Base-by-base conservation (phyloP, 345 rosid genomes). In the Euphorbia pulcherrima region DNA sequence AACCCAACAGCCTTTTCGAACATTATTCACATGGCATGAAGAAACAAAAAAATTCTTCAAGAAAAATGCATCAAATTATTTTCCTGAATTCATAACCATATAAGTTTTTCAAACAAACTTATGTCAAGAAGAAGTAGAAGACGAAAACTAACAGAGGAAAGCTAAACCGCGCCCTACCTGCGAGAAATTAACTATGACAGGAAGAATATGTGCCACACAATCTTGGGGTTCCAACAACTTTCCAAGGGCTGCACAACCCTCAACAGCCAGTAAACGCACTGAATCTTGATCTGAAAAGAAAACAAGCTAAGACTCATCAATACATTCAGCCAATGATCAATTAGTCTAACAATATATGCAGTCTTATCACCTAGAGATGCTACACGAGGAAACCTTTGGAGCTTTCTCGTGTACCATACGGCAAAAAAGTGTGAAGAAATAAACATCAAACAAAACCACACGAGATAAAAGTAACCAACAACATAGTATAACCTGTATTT, bases 201-300 rank as follows among this genome's bases (percentile, higher is more conserved):
- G 96, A 41, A 93, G 96, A 77, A 90, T 83, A 79, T 89, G 94
- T 37, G 88, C 79, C 11, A 90, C 85, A 69, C 98, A 93, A 78
- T 93, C 98, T 74, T 87, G 97, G 51, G 97, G 86, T 60, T 90
- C 94, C 90, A 93, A 83, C 85, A 93, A 75, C 75, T 93, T 93
- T 57, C 98, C 98, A 67, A 93, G 92, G 18, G 97, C 90, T 72
- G 96, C 97, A 83, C 98, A 88, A 58, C 97, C 90, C 85, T 93
- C 98, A 53, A 93, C 98, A 13, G 97, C 94, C 86, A 93, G 78
- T 70, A 93, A 74, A 46, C 98, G 87, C 62, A 93, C 98, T 46
- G 98, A 93, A 85, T 93, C 98, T 77, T 93, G 98, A 77, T 93
- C 97, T 93, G 90, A 37, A 73, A 58, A 37, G 13, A 58, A 57